Conservation (phyloP, 306 rosid genomes). For the Prunus mongolica region DNA sequence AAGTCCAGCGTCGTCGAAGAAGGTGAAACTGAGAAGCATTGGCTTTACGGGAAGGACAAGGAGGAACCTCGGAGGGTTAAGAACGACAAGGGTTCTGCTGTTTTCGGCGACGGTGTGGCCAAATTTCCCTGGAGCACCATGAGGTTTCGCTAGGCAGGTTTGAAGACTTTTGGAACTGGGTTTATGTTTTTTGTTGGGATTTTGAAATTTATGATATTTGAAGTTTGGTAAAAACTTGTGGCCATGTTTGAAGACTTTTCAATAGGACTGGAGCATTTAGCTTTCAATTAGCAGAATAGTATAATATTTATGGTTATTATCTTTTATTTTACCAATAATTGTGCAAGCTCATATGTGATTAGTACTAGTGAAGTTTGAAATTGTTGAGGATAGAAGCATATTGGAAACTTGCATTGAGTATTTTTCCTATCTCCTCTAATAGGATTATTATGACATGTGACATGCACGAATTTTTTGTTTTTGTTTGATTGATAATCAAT, state of each 20-base stretch:
- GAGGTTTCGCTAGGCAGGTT: slow-evolving; percentile 49
- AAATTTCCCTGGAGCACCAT: slow-evolving; percentile 84
- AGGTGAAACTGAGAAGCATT: slow-evolving; percentile 47
- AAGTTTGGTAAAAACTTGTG: not conserved
- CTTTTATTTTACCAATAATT: not conserved
- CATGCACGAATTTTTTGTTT: not conserved
- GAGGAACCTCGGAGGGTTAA: slow-evolving; percentile 4
- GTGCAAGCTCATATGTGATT: too few species aligned
- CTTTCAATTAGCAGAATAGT: not conserved
- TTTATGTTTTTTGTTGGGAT: not conserved
- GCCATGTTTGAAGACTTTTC: not conserved
- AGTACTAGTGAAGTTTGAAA: not conserved
- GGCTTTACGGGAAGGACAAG: slow-evolving; percentile 52
- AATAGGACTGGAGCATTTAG: not conserved
- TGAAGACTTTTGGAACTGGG: not conserved
- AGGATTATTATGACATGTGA: not conserved
- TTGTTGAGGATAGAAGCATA: not conserved
- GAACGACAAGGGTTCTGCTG: slow-evolving; percentile 16
- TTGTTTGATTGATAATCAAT: not conserved
- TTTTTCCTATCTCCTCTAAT: not conserved
- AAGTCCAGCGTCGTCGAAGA: slow-evolving; percentile 52
- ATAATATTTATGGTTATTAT: not conserved
- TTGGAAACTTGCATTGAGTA: not conserved
- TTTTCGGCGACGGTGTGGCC: slow-evolving; percentile 27
- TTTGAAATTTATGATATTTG: slow-evolving; percentile 1